Evolutionary conservation across 2,329 filamentous ascomycete genomes (phyloP), one percentile per base, ranked within the genome.

Genomic region (Aspergillus nomiae): DNA sequence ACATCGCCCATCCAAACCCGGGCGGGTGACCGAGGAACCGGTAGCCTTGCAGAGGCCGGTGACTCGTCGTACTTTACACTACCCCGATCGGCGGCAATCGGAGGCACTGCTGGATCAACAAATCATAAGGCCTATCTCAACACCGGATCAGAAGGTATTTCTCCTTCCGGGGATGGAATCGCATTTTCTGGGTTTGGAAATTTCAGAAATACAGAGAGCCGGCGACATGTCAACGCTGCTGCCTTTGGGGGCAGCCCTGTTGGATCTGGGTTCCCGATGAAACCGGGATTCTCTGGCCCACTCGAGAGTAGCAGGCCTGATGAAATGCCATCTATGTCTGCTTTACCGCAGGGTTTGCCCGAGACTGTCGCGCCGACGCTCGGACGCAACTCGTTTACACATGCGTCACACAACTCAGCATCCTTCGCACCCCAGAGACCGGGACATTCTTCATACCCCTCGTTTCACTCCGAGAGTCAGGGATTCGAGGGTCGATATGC

Each of bases 1-100:
- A 84, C 84, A 38, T 90, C 89, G 16, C 88, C 89, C 3, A 83
- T 84, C 50, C 82, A 85, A 61, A 81, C 82, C 38, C 83, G 86
- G 64, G 80, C 85, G 48, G 80, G 77, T 61, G 81, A 82, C 34
- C 75, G 81, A 36, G 77, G 73, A 65, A 69, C 75, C 1, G 69
- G 74, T n/a, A 60, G 68, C 26, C 69, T 82, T 8, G 70, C 75
- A 41, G 84, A 85, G 50, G 67, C 82, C 12, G 74, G 79, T 50
- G 83, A 79, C 62, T 74, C 79, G 34, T 72, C 82, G 43, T 83
- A 83, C 69, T 86, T 83, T 67, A 71, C 81, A 1, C 67, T 82
- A 41, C 72, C 80, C 1, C 81, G 83, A n/a, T 69, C 72, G 1
- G 72, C 81, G 12, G 77, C 80, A 34, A 82, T 85, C 43, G 80